Base-by-base conservation (phyloP, 495 filamentous ascomycete genomes). In the Niebla homalea region DNA sequence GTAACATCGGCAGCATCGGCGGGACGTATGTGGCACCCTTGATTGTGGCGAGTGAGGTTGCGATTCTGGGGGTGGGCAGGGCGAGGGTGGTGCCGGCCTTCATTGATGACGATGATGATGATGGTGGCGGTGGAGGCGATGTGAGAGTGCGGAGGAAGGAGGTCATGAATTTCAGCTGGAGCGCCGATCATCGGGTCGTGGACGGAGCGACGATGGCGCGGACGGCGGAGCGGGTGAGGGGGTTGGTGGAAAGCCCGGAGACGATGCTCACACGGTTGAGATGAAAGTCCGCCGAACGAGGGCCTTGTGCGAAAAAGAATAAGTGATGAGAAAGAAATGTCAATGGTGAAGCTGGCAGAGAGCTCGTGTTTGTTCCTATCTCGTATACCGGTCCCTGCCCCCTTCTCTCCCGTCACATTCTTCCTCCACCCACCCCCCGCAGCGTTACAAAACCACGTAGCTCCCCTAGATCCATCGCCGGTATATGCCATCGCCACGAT, bases 1-100 rank as follows among this genome's bases (percentile, higher is more conserved):
- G 87, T 51, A 99, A 99, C 60, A 89, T 99, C 52, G 93, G 93
- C n/a, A 93, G 79, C 54, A 88, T 99, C 37, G 93, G 93, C 16
- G 93, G 93, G 3, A 90, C 84, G 0, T 94, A 93, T 57, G 79
- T 97, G 21, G 78, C 81, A 4, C 93, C 93, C 1, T 81, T 99
- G n/a, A 83, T 97, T 51, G 83, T 93, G 21, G 77, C 21, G 18
- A 82, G 72, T 38, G 90, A 99, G 64, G 85, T 96, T 19, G 88
- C 87, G 10, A 97, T 99, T 60, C 66, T 99, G 3, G 93, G 93
- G 1, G 70, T 99, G 29, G 93, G 93, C 7, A 79, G 82, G 61
- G 79, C 83, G 60, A 82, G 78, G 59, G 73, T 74, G 1, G 70
- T 87, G 21, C 86, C 85, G 12, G 79, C 79, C n/a, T 89, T 89